Evolutionary conservation across 1,284 basidiomycete genomes (phyloP), one percentile per base, ranked within the genome.

Genomic region (Puccinia triticina): DNA sequence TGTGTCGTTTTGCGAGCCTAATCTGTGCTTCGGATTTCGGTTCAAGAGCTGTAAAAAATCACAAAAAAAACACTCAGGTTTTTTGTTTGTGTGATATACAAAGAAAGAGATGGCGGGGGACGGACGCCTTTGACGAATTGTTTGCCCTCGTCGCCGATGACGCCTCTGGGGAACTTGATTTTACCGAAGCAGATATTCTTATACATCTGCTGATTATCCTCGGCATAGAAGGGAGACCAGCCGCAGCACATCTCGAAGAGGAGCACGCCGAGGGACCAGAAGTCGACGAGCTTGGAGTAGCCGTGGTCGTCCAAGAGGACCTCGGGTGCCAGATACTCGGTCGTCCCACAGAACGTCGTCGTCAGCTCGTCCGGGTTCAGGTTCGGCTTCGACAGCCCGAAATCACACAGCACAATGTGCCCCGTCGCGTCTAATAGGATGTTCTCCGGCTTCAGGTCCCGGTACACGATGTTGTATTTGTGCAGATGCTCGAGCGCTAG

Each of bases 121-220:
- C 81, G 10, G 14, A 82, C 81, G 8, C 95, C 95, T 88, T 99
- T 99, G 86, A 99, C 97, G 85, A 99, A 99, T 88, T 97, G 94
- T 89, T 99, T 99, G 80, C 97, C 97, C 83, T 98, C 96, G 85
- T 99, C 97, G 83, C 93, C 92, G 85, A 99, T 98, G 46, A 98
- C 96, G 79, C 94, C 95, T 86, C 95, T 93, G 40, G 97, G 97
- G 89, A 99, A 99, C 84, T 96, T 91, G 87, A 99, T 98, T 90
- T 98, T 99, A 84, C 97, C 97, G 88, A 88, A 89, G 61, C 81
- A 82, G 85, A 99, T 99, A 89, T 96, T 94, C 90, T 95, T 95
- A 90, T 99, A 99, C 97, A 99, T 99, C 88, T 98, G 94, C 87
- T 99, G 96, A 23, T 95, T 98, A 87, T 99, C 97, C 86, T 99